Conservation (phyloP, 202 grass and related monocot species). For the Miscanthus sacchariflorus region DNA sequence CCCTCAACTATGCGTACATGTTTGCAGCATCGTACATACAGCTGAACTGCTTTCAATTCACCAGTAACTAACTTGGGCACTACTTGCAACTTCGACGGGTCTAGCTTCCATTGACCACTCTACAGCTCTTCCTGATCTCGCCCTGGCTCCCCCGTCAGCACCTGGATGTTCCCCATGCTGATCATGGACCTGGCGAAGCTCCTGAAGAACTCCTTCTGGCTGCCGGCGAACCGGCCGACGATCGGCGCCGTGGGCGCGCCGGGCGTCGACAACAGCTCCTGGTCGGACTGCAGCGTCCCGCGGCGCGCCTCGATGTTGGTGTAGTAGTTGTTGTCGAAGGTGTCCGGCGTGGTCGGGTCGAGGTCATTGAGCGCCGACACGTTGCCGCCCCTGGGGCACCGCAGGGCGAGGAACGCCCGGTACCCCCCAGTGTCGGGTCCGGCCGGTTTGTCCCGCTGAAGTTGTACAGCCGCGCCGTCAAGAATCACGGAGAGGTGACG, state of each 20-base stretch:
- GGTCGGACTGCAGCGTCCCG: slow-evolving; percentile 73
- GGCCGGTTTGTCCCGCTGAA: slow-evolving; percentile 54
- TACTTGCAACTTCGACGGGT: neutral
- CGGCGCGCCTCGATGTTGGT: slow-evolving; percentile 54
- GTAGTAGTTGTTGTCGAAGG: slow-evolving; percentile 82
- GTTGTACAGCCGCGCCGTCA: slow-evolving; percentile 74
- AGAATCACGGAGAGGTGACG: slow-evolving; percentile 20
- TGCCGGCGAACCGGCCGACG: slow-evolving; percentile 59
- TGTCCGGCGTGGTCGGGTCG: slow-evolving; percentile 64
- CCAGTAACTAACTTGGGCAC: neutral
- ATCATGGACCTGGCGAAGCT: slow-evolving; percentile 66
- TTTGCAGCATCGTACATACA: slow-evolving; percentile 4
- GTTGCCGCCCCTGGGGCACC: slow-evolving; percentile 58
- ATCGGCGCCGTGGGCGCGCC: slow-evolving; percentile 55
- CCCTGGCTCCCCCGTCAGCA: slow-evolving; percentile 63
- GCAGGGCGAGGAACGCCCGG: slow-evolving; percentile 40
- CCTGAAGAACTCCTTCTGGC: slow-evolving; percentile 69
- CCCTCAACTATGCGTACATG: neutral
- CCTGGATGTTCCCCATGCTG: slow-evolving; percentile 70
- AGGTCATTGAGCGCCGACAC: slow-evolving; percentile 60
- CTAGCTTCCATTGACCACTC: slow-evolving; percentile 56
- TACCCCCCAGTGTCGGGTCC: slow-evolving; percentile 63
- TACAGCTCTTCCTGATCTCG: slow-evolving; percentile 64
- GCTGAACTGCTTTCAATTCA: neutral
- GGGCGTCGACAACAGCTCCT: slow-evolving; percentile 65